These are phyloP conservation scores for Candida hungchunana DNA, from an alignment of 805 yeast genomes.

Conservation along the genomic window DNA sequence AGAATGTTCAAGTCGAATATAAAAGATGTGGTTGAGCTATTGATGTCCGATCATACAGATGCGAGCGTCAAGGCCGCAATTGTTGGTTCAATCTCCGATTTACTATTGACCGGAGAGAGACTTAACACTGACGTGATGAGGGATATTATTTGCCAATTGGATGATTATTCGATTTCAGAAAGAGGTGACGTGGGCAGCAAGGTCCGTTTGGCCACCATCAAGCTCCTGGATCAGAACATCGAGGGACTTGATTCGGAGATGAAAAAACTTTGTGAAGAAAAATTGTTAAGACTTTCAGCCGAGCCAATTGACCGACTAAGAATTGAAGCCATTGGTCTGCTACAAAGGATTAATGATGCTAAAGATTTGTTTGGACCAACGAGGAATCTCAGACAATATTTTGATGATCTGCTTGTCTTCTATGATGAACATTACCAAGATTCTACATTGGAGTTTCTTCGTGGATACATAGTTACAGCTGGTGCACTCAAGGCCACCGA, in stretches of 20 bases:
- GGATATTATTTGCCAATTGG: conserved; percentile 39
- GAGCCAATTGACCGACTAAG: conserved; percentile 62
- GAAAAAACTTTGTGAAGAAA: conserved; percentile 25
- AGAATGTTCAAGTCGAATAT: conserved; percentile 6
- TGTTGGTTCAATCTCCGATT: conserved; percentile 17
- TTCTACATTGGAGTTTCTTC: conserved; percentile 41
- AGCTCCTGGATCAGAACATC: conserved; percentile 32
- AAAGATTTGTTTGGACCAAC: conserved; percentile 15
- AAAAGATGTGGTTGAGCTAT: conserved; percentile 11
- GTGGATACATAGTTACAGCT: conserved; percentile 47
- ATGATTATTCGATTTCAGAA: conserved; percentile 73
- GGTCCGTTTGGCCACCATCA: conserved; percentile 51
- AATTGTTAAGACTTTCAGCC: conserved; percentile 51
- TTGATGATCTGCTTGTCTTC: conserved; percentile 22
- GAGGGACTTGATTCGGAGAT: conserved; percentile 11
- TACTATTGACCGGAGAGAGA: no score
- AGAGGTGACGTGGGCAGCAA: conserved; percentile 93
- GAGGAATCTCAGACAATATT: conserved; percentile 27
- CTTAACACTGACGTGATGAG: no score
- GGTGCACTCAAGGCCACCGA: conserved; percentile 56
- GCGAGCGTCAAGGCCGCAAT: conserved; percentile 15
- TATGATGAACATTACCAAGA: conserved; percentile 19
- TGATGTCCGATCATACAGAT: conserved; percentile 24
- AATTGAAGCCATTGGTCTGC: conserved; percentile 35
- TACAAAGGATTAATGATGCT: conserved; percentile 28